Evolutionary conservation across 257 asterid genomes (phyloP).

Genomic region (Parsonsia alboflavescens): DNA sequence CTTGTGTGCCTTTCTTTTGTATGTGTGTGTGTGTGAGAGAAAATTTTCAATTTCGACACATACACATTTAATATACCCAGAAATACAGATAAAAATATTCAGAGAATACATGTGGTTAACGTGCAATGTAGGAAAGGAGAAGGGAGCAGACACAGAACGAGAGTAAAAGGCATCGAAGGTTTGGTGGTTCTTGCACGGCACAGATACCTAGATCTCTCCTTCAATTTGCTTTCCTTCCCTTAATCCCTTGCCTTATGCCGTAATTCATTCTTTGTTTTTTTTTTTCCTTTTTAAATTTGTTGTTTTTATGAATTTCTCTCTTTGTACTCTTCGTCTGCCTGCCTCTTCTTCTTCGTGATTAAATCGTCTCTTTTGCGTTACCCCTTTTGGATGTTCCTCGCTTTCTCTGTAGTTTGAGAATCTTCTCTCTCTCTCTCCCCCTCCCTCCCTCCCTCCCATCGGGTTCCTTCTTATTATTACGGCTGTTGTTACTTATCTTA

Average conservation of each 20-base stretch:
- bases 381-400: conserved; percentile 8
- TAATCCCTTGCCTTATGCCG: conserved; percentile 72
- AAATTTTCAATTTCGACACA: neutral
- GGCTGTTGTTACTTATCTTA: neutral
- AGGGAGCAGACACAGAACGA: conserved; percentile 32
- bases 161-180: conserved; percentile 31
- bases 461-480: neutral
- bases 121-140: conserved; percentile 77
- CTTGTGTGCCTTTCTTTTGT: too few species aligned
- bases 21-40: neutral
- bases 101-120: conserved; percentile 52
- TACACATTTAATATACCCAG: neutral
- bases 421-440: conserved; percentile 7
- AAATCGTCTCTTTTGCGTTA: conserved; percentile 9
- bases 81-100: conserved; percentile 22
- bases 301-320: conserved; percentile 18
- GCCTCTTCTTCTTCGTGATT: conserved; percentile 13
- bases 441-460: too few species aligned
- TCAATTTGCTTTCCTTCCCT: conserved; percentile 34
- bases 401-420: conserved; percentile 14
- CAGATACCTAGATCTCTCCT: conserved; percentile 87
- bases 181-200: conserved; percentile 91
- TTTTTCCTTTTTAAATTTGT: conserved; percentile 20
- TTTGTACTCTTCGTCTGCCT: conserved; percentile 24
- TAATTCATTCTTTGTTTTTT: conserved; percentile 68